These are phyloP conservation scores for Daldinia loculata DNA, from an alignment of 495 filamentous ascomycete genomes.

Conservation along the genomic window DNA sequence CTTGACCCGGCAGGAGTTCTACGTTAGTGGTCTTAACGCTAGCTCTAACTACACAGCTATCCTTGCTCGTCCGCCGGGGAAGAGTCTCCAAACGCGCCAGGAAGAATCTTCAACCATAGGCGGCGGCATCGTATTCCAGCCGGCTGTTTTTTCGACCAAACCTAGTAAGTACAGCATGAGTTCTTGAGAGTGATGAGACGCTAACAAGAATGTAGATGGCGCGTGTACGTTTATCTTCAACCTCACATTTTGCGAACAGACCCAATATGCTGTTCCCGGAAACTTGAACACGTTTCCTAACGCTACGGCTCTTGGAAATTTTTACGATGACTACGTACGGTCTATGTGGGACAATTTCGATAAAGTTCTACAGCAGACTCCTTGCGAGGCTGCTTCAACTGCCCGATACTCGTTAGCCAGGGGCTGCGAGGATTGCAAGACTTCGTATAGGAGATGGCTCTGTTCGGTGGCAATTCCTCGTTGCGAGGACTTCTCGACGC, in stretches of 20 bases:
- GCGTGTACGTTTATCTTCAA: constrained; percentile 82
- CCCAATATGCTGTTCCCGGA: constrained; percentile 89
- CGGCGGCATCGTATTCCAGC: constrained; percentile 75
- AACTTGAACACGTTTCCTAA: constrained; percentile 67
- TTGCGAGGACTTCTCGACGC: constrained; percentile 80
- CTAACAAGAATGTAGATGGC: constrained; percentile 40
- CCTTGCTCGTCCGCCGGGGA: constrained; percentile 69
- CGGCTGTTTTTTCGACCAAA: constrained; percentile 78
- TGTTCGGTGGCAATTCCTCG: constrained; percentile 92
- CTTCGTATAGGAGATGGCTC: constrained; percentile 91
- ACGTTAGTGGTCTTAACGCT: constrained; percentile 74
- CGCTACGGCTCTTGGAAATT: constrained; percentile 60
- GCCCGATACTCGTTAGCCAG: constrained; percentile 81
- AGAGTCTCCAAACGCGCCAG: constrained; percentile 55
- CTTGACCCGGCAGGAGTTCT: constrained; percentile 84
- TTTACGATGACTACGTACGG: constrained; percentile 74
- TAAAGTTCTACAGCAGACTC: constrained; percentile 81
- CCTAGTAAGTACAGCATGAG: constrained; percentile 63
- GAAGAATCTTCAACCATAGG: constrained; percentile 59
- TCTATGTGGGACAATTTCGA: constrained; percentile 75
- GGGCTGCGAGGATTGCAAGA: constrained; percentile 76
- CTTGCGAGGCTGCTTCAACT: constrained; percentile 75
- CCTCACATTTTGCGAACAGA: constrained; percentile 82
- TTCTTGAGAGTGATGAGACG: neutral
- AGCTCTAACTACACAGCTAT: constrained; percentile 75